Percentiles rank a stretch among this genome's conserved stretches.
Conservation (phyloP, 768 basidiomycete genomes). For the Leucosporidium creatinivorum region DNA sequence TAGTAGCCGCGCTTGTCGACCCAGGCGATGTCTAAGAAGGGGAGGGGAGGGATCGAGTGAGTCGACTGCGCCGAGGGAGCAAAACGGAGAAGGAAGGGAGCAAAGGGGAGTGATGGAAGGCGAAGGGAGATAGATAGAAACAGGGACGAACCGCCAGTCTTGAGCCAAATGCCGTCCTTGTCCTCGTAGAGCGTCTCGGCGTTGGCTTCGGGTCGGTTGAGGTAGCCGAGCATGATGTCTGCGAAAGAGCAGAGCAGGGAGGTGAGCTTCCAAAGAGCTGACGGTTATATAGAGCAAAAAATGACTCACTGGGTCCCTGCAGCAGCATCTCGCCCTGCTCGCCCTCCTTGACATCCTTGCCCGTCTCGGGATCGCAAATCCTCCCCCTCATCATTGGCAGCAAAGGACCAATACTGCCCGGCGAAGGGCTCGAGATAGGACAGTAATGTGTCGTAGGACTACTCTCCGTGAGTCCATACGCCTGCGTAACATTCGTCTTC, state of each 20-base stretch:
- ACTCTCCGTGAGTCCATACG: slow-evolving; percentile 34
- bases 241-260: neutral
- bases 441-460: slow-evolving; percentile 21
- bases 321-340: slow-evolving; percentile 30
- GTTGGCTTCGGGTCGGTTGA: slow-evolving; percentile 30
- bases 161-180: slow-evolving; percentile 21
- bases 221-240: slow-evolving; percentile 31
- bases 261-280: too few species aligned
- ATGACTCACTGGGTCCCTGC: slow-evolving; percentile 17
- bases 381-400: slow-evolving; percentile 25
- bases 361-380: slow-evolving; percentile 30
- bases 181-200: slow-evolving; percentile 32
- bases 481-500: slow-evolving; percentile 8
- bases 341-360: slow-evolving; percentile 22
- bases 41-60: too few species aligned
- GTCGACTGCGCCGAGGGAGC: too few species aligned
- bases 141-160: slow-evolving; percentile 17
- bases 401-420: slow-evolving; percentile 28
- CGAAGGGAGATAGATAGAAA: too few species aligned
- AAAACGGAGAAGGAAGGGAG: too few species aligned
- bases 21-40: slow-evolving; percentile 20
- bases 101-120: too few species aligned
- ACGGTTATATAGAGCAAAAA: neutral
- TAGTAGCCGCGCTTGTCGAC: slow-evolving; percentile 35
- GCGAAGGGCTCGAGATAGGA: neutral